Base-by-base conservation (phyloP, 352 stramenopile species). In the Phytopythium litorale region DNA sequence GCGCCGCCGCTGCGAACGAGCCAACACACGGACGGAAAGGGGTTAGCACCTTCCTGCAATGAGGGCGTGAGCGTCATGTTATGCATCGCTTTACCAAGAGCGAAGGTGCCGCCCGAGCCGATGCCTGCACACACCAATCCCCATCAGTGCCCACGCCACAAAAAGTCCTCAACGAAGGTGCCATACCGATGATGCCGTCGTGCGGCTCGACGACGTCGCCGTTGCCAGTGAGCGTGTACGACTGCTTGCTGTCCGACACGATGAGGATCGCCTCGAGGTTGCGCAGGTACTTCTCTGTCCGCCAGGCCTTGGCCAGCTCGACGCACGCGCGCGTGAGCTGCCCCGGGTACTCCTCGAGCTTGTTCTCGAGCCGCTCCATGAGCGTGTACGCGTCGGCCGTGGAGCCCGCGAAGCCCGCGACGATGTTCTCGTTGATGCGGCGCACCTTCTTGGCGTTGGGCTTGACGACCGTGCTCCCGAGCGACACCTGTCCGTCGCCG, bases 381-480 rank as follows among this genome's bases (percentile, higher is more conserved):
- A 99, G 87, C 30, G 97, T 99, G 75, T 99, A 99, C 7, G 97
- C 97, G 71, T 99, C 97, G 21, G 97, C 97, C 6, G 97, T 99
- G 1, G 88, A 97, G 51, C 97, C 97, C 13, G 97, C 97, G 88
- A 99, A 99, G 35, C 97, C 97, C 15, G 97, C 96, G 60, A 99
- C 80, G 42, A 98, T 98, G 56, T 94, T 89, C 30, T 96, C 87
- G 32, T 97, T 90, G 60, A 99, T 96, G 37, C 92, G 84, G 46
- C 97, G 91, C 67, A 99, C 98, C 71, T 99, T 99, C 69, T 97
- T 97, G 23, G 96, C 97, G 70, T 99, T 99, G 13, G 93, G 91
- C 85, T 99, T 99, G 51, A 99, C 96, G 40, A 99, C 91, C 28
- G 88, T 96, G 66, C 76, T 77, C 48, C 97, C 97, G 69, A 98